A percentile compares a stretch with the other conserved stretches of the same genome.
Conservation (phyloP, 1,284 basidiomycete genomes). For the Moesziomyces sp. region DNA sequence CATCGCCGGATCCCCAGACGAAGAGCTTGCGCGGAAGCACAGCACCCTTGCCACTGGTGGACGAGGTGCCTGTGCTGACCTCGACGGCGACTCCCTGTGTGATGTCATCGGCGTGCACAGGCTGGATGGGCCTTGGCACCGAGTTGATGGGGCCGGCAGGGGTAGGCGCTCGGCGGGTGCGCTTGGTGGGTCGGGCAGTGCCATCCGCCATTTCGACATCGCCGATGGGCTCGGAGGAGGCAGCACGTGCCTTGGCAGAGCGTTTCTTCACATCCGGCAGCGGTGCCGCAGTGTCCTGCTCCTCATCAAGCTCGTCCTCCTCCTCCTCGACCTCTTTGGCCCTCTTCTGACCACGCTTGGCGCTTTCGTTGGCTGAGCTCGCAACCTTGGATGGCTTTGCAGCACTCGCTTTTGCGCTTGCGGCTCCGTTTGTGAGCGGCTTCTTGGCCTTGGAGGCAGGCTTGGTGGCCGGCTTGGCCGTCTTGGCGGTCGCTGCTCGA, state of each 20-base stretch:
- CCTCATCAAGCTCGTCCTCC: constrained; percentile 41
- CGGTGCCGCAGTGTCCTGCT: constrained; percentile 29
- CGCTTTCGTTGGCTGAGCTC: constrained; percentile 3
- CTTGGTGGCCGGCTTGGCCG: constrained; percentile 25
- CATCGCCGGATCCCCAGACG: constrained; percentile 66
- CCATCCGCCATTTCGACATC: constrained; percentile 37
- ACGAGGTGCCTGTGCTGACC: constrained; percentile 16
- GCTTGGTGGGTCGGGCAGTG: constrained; percentile 35
- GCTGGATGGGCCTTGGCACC: constrained; percentile 32
- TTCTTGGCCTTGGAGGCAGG: constrained; percentile 21
- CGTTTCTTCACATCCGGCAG: constrained; percentile 41
- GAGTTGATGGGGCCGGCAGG: constrained; percentile 52
- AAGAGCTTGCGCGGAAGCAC: constrained; percentile 62
- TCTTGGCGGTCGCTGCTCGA: constrained; percentile 18
- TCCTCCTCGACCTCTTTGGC: constrained; percentile 37
- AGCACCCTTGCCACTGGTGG: constrained; percentile 27
- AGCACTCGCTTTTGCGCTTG: constrained; percentile 16
- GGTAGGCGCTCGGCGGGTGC: constrained; percentile 36
- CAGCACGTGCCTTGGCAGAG: constrained; percentile 16
- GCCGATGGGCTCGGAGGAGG: constrained; percentile 24
- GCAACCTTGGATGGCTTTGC: constrained; percentile 12
- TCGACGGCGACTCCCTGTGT: constrained; percentile 34
- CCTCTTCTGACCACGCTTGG: constrained; percentile 42
- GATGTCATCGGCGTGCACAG: constrained; percentile 35
- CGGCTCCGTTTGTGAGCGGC: constrained; percentile 10